Base-by-base conservation (phyloP, 164 flowering plant species). In the Aristolochia contorta region DNA sequence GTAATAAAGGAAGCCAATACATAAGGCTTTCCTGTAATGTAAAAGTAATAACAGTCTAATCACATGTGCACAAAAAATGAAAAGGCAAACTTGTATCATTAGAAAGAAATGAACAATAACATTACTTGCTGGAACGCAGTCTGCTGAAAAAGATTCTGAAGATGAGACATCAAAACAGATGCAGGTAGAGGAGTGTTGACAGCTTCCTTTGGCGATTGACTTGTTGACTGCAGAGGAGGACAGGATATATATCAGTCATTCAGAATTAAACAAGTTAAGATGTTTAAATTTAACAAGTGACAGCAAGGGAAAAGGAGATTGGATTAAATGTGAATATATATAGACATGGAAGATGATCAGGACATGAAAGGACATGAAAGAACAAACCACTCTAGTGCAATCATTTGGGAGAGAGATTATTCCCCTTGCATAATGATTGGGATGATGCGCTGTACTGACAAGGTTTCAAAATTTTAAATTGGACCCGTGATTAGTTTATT, bases 91-190 rank as follows among this genome's bases (percentile, higher is more conserved):
- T 7, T 37, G 43, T 37, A 25, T 12, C 51, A 32, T 21, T 6
- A 19, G 58, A 45, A 12, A 27, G 52, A 51, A 25, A 58, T 37
- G 12, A 2, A 14, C 49, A 48, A 48, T 55, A 13, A 32, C 23
- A 43, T 32, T 73, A 89, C 99, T 79, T 91, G 97, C 69, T 94
- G 99, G 67, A 86, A 57, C 30, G 95, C 72, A 21, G 95, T 85
- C 72, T 94, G 99, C 78, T 88, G 96, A 47, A 86, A 79, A 65
- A 94, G 87, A 77, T 81, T 91, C 72, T 90, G 97, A 68, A 94
- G 91, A 59, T 91, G 95, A 72, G 95, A 85, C 84, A 81, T 69
- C 56, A 94, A 80, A 73, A 82, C 43, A 47, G 94, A 81, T 23
- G 85, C 71, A 45, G 86, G 75, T 12, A 82, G 20, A 58, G 63